Base-by-base conservation (phyloP, 2,329 filamentous ascomycete genomes). In the Tolypocladium ovalisporum region DNA sequence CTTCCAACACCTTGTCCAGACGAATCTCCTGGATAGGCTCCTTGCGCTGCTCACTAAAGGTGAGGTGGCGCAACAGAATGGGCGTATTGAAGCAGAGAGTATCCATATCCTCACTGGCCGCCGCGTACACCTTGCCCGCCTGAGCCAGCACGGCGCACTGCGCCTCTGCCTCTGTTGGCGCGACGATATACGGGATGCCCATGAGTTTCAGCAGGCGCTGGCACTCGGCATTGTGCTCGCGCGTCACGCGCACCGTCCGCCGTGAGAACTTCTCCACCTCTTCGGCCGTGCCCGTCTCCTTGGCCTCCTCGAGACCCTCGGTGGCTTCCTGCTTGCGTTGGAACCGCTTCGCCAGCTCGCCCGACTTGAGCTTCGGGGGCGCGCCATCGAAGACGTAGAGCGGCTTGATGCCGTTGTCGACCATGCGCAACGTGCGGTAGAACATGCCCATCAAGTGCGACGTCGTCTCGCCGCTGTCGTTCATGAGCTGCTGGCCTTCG, bases 371-470 rank as follows among this genome's bases (percentile, higher is more conserved):
- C 72, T 97, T 97, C 0, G 94, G 94, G 22, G 94, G 94, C 12
- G 92, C 91, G 58, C 94, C 94, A 66, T 99, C 94, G 71, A 99
- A 99, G 58, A 99, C 93, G 73, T 96, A 99, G 64, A 99, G 83
- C 1, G 94, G 94, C 71, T 99, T 99, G 77, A 99, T 97, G 58
- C 94, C 94, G 67, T 97, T 97, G 75, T 99, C 94, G 67, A 97
- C 90, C 77, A 99, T 97, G 66, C 94, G 91, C 8, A 99, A 81
- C 2, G 94, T 99, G 66, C 94, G 92, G 79, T 99, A 99, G 79
- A 99, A 99, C 86, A 99, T 93, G 68, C 94, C 94, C 92, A 99
- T 97, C 19, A 99, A 78, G 72, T 99, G 94, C 22, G 94, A 99
- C 1, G 94, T 99, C 2, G 94, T 99, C 73, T 97, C 91, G 67